phyloP scores from a whole-genome alignment of 257 asterid species.

The Solanum virginianum region DNA sequence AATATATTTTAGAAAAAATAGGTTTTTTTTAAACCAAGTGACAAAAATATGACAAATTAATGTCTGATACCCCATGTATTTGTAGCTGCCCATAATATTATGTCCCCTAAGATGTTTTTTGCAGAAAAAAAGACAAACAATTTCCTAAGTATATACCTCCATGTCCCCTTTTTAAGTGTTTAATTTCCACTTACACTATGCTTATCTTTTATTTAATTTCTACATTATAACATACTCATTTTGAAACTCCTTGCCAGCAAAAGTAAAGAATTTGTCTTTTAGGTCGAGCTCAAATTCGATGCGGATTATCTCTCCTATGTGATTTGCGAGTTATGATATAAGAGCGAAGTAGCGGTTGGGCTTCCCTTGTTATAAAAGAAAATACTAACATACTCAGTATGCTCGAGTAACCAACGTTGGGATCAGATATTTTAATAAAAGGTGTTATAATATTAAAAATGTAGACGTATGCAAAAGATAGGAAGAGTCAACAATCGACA shows the following conservation, averaged over 20 bases:
- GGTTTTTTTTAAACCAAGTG: background rate
- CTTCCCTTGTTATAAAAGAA: no score
- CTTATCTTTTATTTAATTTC: background rate
- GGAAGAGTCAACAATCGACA: background rate
- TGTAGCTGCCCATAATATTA: constrained; percentile 22
- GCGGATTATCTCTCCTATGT: no score
- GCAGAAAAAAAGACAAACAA: background rate
- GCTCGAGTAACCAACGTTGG: no score
- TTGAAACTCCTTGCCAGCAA: no score
- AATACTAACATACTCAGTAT: no score
- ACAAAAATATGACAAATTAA: background rate
- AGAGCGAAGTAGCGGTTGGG: no score
- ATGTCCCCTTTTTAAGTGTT: background rate
- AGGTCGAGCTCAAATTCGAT: no score
- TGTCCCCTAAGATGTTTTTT: constrained; percentile 6
- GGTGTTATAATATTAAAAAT: background rate
- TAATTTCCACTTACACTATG: constrained; percentile 4
- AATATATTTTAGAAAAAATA: background rate
- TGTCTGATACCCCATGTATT: constrained; percentile 8
- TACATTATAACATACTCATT: background rate
- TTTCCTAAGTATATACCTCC: constrained; percentile 16
- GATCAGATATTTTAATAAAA: background rate
- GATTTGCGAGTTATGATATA: no score
- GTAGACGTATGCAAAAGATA: background rate
- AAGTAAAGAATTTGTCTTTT: no score